Base-by-base conservation (phyloP, 306 rosid species). In the Dalbergia oliveri region DNA sequence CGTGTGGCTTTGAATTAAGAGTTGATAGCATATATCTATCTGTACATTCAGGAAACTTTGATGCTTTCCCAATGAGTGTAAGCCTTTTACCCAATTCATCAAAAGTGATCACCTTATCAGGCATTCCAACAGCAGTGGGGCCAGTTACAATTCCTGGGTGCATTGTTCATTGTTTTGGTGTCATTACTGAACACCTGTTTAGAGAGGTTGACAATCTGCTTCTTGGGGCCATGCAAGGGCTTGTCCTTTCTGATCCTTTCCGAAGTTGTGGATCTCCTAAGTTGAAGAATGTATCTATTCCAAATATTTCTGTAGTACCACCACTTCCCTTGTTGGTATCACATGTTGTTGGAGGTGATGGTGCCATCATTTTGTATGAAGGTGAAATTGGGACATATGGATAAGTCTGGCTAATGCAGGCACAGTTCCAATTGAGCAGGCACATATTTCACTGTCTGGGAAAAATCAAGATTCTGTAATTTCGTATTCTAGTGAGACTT, bases 151-250 rank as follows among this genome's bases (percentile, higher is more conserved):
- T 93, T 82, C 99, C 97, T 66, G 99, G 98, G 73, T 96, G 99
- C 79, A 91, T 87, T 47, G 97, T 91, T 61, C 99, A 90, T 84
- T 96, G 98, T 86, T 93, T 95, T 81, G 98, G 99, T 87, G 99
- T 94, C 56, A 90, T 96, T 74, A 96, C 99, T 37, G 98, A 96
- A 71, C 99, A 96, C 86, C 86, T 93, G 75, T 96, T 96, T 74
- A 93, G 82, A 86, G 99, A 96, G 88, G 99, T 96, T 83, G 98
- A 96, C 87, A 91, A 91, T 89, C 89, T 96, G 81, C 97, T 96
- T 61, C 94, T 90, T 77, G 99, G 98, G 84, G 98, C 95, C 23
- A 79, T 88, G 16, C 97, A 96, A 93, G 98, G 99, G 75, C 98
- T 96, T 26, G 98, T 96, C 66, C 94, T 93, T 80, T 96, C 99